phyloP scores from a whole-genome alignment of 768 basidiomycete genomes.

The Leccinum pellstonianum region DNA sequence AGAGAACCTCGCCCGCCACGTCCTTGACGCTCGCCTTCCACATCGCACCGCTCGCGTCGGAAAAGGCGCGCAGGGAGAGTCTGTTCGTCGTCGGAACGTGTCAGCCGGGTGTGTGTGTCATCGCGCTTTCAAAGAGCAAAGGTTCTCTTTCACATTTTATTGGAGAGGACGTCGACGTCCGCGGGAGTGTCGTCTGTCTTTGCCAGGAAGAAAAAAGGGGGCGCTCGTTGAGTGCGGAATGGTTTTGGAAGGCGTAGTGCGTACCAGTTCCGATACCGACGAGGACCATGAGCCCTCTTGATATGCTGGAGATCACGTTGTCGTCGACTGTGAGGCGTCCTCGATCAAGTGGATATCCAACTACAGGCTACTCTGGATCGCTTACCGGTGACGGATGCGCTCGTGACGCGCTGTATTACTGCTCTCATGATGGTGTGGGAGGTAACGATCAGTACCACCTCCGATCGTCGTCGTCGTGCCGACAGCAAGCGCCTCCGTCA shows the following conservation, averaged over 20 bases:
- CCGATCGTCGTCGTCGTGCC: conserved; percentile 95
- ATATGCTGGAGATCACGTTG: conserved; percentile 77
- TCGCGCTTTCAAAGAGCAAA: conserved; percentile 15
- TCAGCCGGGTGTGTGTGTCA: not conserved
- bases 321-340: conserved; percentile 61
- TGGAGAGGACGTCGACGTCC: conserved; percentile 71
- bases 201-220: not conserved
- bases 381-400: conserved; percentile 82
- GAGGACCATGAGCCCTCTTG: conserved; percentile 83
- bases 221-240: conserved; percentile 3
- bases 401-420: conserved; percentile 78
- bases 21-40: conserved; percentile 92
- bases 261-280: conserved; percentile 84
- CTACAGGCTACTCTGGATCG: not conserved
- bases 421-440: conserved; percentile 63
- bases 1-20: conserved; percentile 85
- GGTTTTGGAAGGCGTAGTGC: conserved; percentile 12
- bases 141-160: conserved; percentile 76
- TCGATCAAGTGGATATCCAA: not conserved
- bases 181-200: conserved; percentile 74
- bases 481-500: conserved; percentile 76
- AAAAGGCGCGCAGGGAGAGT: conserved; percentile 71
- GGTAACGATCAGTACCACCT: conserved; percentile 69
- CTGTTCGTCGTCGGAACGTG: conserved; percentile 36
- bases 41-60: conserved; percentile 58